These are phyloP conservation scores for Solanum pinnatisectum DNA, from an alignment of 257 asterid species.

Conservation along the genomic window DNA sequence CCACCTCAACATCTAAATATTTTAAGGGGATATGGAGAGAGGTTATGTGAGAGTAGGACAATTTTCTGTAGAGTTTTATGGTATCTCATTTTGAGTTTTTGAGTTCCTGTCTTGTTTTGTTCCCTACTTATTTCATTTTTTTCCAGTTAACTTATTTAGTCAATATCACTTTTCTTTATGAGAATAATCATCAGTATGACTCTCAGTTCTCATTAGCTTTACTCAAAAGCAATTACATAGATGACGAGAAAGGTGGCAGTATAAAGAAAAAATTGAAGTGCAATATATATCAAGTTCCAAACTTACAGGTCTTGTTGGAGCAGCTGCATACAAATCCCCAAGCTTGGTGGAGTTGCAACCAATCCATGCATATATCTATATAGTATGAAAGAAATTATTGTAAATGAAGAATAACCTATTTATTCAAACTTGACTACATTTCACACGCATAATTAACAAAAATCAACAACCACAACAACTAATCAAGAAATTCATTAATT, in stretches of 20 bases:
- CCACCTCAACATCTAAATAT: background rate
- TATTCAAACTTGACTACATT: background rate
- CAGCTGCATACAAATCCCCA: slow-evolving; percentile 89
- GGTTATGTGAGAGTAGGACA: background rate
- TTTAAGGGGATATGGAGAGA: background rate
- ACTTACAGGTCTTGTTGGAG: slow-evolving; percentile 74
- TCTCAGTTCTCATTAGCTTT: background rate
- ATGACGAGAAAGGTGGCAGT: background rate
- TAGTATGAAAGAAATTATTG: background rate
- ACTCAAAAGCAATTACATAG: background rate
- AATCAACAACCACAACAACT: background rate
- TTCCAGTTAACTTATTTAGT: background rate
- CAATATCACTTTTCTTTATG: background rate
- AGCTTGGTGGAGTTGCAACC: slow-evolving; percentile 82
- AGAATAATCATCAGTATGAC: background rate
- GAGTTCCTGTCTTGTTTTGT: background rate
- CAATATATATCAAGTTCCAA: background rate
- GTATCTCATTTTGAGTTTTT: background rate
- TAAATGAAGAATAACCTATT: background rate
- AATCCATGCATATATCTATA: slow-evolving; percentile 81
- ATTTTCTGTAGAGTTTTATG: background rate
- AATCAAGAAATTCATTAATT: background rate
- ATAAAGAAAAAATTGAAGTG: background rate
- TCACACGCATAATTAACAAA: background rate
- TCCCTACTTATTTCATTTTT: background rate